Percentiles rank a stretch among this genome's conserved stretches.
phyloP scores from a whole-genome alignment of 306 rosid genomes.

The Prunus salicina region DNA sequence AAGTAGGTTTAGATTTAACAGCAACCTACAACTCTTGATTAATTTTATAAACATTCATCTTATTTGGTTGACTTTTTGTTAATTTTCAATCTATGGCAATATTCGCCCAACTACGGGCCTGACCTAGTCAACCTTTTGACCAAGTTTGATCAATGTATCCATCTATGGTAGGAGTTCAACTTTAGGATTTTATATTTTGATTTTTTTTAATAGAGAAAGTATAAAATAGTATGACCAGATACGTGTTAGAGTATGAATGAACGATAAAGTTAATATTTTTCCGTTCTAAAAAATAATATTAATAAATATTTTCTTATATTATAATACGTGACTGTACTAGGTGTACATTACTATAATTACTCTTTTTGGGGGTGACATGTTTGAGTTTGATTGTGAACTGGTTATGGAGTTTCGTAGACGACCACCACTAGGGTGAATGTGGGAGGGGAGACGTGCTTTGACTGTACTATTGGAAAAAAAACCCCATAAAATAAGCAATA shows the following conservation, averaged over 20 bases:
- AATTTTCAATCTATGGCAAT: no score
- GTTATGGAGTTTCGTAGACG: neutral
- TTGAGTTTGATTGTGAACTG: no score
- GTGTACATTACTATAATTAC: no score
- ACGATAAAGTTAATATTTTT: neutral
- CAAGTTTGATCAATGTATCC: neutral
- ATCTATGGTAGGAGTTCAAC: neutral
- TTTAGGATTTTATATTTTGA: neutral
- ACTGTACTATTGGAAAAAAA: neutral
- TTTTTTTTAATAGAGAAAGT: neutral
- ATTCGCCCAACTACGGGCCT: neutral
- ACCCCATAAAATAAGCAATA: neutral
- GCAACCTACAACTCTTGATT: neutral
- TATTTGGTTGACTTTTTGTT: no score
- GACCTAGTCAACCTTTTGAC: conserved; percentile 2
- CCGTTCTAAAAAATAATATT: no score
- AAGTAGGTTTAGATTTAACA: conserved; percentile 4
- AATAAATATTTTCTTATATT: no score
- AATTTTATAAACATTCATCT: no score
- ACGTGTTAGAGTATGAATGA: neutral
- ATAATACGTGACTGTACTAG: no score
- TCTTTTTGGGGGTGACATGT: no score
- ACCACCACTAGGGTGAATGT: neutral
- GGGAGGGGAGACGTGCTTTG: conserved; percentile 1
- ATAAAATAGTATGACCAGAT: neutral